A percentile compares a stretch with the other conserved stretches of the same genome.
Evolutionary conservation across 768 basidiomycete genomes (phyloP).

Genomic region (Auricularia auricula-judae): DNA sequence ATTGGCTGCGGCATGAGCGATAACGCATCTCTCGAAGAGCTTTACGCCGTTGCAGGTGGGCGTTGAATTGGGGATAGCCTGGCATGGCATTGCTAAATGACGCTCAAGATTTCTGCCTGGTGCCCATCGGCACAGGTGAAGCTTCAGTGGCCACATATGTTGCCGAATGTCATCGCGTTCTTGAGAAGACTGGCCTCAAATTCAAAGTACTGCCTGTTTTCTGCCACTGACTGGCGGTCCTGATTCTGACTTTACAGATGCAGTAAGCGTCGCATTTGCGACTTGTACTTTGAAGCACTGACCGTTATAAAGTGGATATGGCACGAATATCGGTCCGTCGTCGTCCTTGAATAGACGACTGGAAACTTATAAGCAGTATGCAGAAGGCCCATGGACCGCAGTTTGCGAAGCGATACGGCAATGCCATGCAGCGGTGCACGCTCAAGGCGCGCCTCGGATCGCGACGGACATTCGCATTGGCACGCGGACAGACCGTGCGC

Average conservation of each 20-base stretch:
- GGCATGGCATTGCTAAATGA: too few species aligned
- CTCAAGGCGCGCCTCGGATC: slow-evolving; percentile 59
- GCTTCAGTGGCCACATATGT: slow-evolving; percentile 72
- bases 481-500: slow-evolving; percentile 64
- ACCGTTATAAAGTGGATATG: slow-evolving; percentile 55
- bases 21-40: slow-evolving; percentile 23
- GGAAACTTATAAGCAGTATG: background rate
- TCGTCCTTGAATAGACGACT: background rate
- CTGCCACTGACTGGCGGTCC: background rate
- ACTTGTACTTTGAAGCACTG: background rate
- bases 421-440: slow-evolving; percentile 82
- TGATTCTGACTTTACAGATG: slow-evolving; percentile 34
- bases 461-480: slow-evolving; percentile 95
- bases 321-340: slow-evolving; percentile 69
- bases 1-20: slow-evolving; percentile 1
- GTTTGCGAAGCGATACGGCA: slow-evolving; percentile 84
- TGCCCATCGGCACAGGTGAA: slow-evolving; percentile 71
- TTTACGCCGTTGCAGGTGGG: slow-evolving; percentile 71
- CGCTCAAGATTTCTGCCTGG: slow-evolving; percentile 69
- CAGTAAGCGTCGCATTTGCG: slow-evolving; percentile 37
- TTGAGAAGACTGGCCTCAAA: slow-evolving; percentile 72
- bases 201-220: slow-evolving; percentile 48
- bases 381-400: slow-evolving; percentile 75
- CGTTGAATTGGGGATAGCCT: too few species aligned
- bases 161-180: slow-evolving; percentile 71